Base-by-base conservation (phyloP, 2,329 filamentous ascomycete genomes). In the Fusarium lateritium region DNA sequence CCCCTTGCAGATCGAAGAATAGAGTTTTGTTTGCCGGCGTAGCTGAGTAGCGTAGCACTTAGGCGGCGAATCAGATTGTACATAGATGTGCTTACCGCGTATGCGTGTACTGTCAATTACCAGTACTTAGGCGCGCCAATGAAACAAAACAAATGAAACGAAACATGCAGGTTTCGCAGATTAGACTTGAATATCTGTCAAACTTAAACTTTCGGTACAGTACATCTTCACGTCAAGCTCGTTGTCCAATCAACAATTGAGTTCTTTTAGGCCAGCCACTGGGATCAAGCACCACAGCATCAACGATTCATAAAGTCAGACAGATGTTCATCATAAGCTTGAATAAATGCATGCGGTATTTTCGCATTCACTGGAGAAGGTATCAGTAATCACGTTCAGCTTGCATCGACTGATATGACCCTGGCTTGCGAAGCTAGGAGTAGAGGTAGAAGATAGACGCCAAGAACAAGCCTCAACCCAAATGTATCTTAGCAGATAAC, bases 71-170 rank as follows among this genome's bases (percentile, higher is more conserved):
- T 54, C 5, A 28, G 2, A 28, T 9, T 28, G 1, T 6, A 10
- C 17, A 17, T 28, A 17, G 43, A 14, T 54, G 22, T 6, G 21
- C 31, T 54, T 33, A 34, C 50, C 1, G 17, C 7, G 6, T 8
- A 36, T 8, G 34, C n/a, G 8, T 34, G 14, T 3, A 10, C 31
- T 49, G 15, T 38, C 8, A 19, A 14, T 14, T 14, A 14, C 17
- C 17, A 54, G 6, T 13, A 13, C 3, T 19, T 33, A 46, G 22
- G 22, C 40, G 31, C 17, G 7, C 31, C 40, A 54, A 46, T 54
- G n/a, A 46, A 46, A 38, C 40, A 17, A 54, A 38, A 45, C 21
- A 26, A 54, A 45, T 45, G 17, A 45, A 45, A 46, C 40, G 17
- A 54, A 38, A 45, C 17, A 31, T 31, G 10, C 2, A 11, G 13